phyloP scores from a whole-genome alignment of 2,329 filamentous ascomycete genomes.

The Fusarium clavum region DNA sequence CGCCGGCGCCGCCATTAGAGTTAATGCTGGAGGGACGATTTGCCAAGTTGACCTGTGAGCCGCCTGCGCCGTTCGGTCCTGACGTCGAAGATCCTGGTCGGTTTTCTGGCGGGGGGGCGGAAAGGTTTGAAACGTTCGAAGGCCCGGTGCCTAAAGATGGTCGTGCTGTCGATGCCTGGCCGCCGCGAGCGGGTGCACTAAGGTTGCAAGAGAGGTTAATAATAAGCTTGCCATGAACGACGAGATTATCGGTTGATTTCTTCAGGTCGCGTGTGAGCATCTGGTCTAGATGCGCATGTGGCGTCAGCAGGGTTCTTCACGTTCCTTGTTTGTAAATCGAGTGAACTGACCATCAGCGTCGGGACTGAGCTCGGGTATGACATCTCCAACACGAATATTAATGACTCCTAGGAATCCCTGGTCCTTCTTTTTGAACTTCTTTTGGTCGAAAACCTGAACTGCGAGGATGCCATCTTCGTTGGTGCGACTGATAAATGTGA shows the following conservation, averaged over 20 bases:
- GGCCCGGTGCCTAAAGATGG: conserved; percentile 58
- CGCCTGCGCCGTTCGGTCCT: conserved; percentile 58
- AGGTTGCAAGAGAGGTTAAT: conserved; percentile 96
- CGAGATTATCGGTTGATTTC: conserved; percentile 97
- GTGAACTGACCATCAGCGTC: conserved; percentile 84
- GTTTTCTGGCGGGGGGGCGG: conserved; percentile 58
- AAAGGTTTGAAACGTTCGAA: conserved; percentile 59
- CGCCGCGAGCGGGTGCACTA: conserved; percentile 71
- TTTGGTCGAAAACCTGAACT: conserved; percentile 99
- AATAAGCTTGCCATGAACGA: conserved; percentile 97
- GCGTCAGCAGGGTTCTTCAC: conserved; percentile 47
- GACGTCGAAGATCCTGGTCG: conserved; percentile 67
- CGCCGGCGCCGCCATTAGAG: conserved; percentile 49
- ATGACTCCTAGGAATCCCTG: conserved; percentile 98
- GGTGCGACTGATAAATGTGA: conserved; percentile 71
- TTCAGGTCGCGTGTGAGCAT: conserved; percentile 98
- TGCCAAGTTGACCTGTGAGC: conserved; percentile 57
- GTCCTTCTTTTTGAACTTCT: conserved; percentile 99
- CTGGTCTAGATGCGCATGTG: conserved; percentile 72
- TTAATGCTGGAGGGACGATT: conserved; percentile 62
- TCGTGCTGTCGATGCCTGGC: conserved; percentile 58
- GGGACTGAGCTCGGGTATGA: conserved; percentile 83
- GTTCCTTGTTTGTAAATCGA: conserved; percentile 15
- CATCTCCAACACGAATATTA: conserved; percentile 94
- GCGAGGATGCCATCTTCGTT: conserved; percentile 97